phyloP scores from a whole-genome alignment of 345 rosid genomes.

The Rhizophora mangle region DNA sequence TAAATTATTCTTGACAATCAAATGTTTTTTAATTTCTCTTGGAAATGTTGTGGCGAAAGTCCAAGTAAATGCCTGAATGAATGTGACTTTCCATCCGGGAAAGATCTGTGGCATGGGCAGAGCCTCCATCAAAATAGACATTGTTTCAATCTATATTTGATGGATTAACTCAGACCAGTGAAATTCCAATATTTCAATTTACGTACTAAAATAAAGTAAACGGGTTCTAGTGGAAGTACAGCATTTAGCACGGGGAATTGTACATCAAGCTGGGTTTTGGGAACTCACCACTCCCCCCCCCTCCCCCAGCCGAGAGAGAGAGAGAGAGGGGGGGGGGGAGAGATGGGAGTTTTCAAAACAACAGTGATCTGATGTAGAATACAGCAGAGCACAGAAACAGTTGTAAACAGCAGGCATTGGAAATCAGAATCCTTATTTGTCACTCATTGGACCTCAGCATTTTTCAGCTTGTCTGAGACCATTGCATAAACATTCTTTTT shows the following conservation, averaged over 20 bases:
- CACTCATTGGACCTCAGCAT: constrained; percentile 16
- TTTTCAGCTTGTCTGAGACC: constrained; percentile 16
- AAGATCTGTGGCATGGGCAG: not conserved
- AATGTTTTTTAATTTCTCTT: no score
- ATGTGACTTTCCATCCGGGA: not conserved
- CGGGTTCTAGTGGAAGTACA: not conserved
- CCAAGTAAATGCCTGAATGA: no score
- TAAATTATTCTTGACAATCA: no score
- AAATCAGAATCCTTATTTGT: constrained; percentile 32
- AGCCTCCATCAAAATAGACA: not conserved
- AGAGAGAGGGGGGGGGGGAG: not conserved
- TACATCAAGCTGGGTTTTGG: no score
- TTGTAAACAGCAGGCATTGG: not conserved
- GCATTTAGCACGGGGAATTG: not conserved
- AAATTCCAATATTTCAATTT: no score
- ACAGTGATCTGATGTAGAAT: not conserved
- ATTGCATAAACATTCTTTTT: constrained; percentile 22
- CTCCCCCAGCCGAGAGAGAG: no score
- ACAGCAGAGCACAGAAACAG: not conserved
- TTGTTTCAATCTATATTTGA: no score
- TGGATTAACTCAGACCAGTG: no score
- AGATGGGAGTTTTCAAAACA: constrained; percentile 6
- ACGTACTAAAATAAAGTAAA: not conserved
- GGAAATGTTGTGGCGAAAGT: no score
- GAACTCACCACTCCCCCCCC: no score